Base-by-base conservation (phyloP, 2,329 filamentous ascomycete species). In the Microthyrium microscopicum region DNA sequence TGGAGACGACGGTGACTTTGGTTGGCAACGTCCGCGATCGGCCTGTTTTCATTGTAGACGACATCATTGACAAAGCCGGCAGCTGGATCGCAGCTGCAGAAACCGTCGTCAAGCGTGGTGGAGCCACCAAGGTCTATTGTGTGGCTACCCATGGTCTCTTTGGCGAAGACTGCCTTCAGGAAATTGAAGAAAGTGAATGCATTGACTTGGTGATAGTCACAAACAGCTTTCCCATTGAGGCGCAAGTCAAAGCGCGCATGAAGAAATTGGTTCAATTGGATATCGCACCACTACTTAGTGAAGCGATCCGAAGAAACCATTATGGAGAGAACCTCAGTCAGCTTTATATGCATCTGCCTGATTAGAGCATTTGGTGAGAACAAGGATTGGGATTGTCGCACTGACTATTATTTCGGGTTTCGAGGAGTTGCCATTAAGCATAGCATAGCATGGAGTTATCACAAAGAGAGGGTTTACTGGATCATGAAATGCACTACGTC, bases 31-130 rank as follows among this genome's bases (percentile, higher is more conserved):
- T 98, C 39, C 78, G 75, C 49, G 74, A 82, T 50, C 73, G 82
- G 38, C 77, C 82, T 0, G 89, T 95, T 34, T 78, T 98, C 51
- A 84, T 98, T 40, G 80, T 98, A 31, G 89, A 98, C 53, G 89
- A 98, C 53, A 95, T 98, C 80, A 94, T 98, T 49, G 89, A 98
- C 60, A 94, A 93, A 60, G 76, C 84, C 7, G 82, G 79, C 11
- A 93, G 83, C 5, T 98, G 89, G 89, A 91, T 98, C 44, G 87
- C 87, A 5, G 89, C 89, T 5, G 89, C 89, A 9, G 89, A 98
- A 62, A 92, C 85, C 1, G 87, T 93, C 2, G 81, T 93, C 34
- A 95, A 95, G 64, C 73, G 79, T 42, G 91, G 89, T 42, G 71
- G 73, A 28, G 89, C 89, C 1, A 92, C 81, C 46, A 89, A 80